Conservation (phyloP, 495 filamentous ascomycete genomes). For the Xylaria intraflava region DNA sequence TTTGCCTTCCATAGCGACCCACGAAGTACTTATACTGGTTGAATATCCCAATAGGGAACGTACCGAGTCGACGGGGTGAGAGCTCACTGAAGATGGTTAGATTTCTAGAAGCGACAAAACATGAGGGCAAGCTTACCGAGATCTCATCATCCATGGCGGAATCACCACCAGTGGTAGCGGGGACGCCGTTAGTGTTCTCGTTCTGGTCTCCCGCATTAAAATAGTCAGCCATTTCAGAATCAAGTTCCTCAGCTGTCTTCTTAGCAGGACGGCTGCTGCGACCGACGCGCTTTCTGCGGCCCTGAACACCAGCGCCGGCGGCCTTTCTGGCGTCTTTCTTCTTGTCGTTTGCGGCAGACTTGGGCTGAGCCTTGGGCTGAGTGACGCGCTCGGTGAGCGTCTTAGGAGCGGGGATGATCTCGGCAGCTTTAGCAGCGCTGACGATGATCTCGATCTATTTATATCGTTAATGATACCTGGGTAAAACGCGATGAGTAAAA, state of each 20-base stretch:
- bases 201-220: slow-evolving; percentile 47
- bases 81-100: slow-evolving; percentile 3
- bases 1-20: not conserved
- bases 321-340: slow-evolving; percentile 39
- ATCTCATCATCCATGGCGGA: slow-evolving; percentile 49
- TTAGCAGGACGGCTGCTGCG: slow-evolving; percentile 63
- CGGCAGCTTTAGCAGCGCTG: slow-evolving; percentile 62
- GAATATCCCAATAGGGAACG: not conserved
- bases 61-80: too few relatives aligned
- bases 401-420: slow-evolving; percentile 57
- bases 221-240: slow-evolving; percentile 92
- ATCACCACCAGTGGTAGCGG: slow-evolving; percentile 36
- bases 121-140: slow-evolving; percentile 19
- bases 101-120: not conserved
- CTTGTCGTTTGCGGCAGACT: slow-evolving; percentile 72
- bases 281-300: slow-evolving; percentile 43
- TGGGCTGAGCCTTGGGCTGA: slow-evolving; percentile 71
- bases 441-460: slow-evolving; percentile 81
- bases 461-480: slow-evolving; percentile 18
- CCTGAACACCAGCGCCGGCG: slow-evolving; percentile 39
- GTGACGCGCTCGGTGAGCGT: slow-evolving; percentile 74
- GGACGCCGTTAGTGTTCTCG: slow-evolving; percentile 38
- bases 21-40: not conserved
- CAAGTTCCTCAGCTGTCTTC: slow-evolving; percentile 88
- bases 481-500: not conserved